Evolutionary conservation across 768 basidiomycete species (phyloP).

Genomic region (Inosperma sp.): DNA sequence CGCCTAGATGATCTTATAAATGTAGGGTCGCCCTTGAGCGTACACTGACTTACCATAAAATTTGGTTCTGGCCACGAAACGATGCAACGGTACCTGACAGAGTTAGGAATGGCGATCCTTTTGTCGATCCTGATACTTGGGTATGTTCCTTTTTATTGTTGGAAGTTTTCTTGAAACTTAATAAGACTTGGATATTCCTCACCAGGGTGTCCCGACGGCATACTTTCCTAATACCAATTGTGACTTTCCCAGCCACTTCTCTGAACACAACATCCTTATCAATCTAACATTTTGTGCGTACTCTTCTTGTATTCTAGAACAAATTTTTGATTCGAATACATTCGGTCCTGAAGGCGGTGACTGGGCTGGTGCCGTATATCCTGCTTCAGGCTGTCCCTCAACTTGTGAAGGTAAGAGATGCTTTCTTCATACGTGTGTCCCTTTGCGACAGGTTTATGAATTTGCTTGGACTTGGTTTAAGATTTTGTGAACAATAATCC

Average conservation of each 20-base stretch:
- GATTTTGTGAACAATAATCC: conserved; percentile 44
- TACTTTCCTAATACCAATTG: conserved; percentile 57
- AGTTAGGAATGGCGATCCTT: conserved; percentile 35
- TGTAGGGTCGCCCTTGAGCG: conserved; percentile 62
- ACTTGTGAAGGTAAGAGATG: conserved; percentile 50
- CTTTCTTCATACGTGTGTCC: background rate
- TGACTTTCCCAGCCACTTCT: conserved; percentile 53
- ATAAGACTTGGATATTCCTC: too few species aligned
- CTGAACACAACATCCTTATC: conserved; percentile 57
- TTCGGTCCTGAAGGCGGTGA: conserved; percentile 37
- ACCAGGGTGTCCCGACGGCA: conserved; percentile 57
- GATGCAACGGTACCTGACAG: conserved; percentile 44
- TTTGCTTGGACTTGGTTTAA: background rate
- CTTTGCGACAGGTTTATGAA: background rate
- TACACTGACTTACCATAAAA: conserved; percentile 49
- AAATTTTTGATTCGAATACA: background rate
- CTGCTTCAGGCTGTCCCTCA: conserved; percentile 45
- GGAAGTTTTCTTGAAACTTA: background rate
- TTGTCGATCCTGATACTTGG: conserved; percentile 49
- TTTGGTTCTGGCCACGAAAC: conserved; percentile 71
- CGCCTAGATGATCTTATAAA: background rate
- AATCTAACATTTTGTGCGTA: conserved; percentile 41
- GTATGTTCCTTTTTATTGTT: conserved; percentile 27
- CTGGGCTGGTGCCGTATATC: conserved; percentile 51
- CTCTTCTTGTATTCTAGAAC: background rate